Percentiles rank a stretch among this genome's conserved stretches.
Evolutionary conservation across 306 rosid species (phyloP).

Genomic region (Geum urbanum): DNA sequence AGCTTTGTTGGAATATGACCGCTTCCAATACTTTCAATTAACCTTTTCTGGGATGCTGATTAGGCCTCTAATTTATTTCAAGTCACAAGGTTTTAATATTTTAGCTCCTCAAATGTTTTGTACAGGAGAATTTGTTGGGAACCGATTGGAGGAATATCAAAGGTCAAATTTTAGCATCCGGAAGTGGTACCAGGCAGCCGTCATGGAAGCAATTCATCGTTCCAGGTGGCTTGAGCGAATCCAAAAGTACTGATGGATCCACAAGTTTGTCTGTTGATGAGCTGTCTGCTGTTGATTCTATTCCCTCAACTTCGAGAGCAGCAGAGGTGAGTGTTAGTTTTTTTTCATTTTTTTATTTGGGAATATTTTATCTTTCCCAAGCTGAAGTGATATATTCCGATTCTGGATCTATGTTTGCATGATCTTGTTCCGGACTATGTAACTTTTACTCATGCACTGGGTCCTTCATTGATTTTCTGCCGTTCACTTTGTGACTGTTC

Average conservation of each 20-base stretch:
- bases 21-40: neutral
- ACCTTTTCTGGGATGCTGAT: slow-evolving; percentile 7
- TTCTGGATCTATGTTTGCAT: neutral
- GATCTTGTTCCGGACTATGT: neutral
- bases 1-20: neutral
- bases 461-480: neutral
- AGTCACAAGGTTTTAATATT: neutral
- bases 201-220: slow-evolving; percentile 71
- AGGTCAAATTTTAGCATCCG: slow-evolving; percentile 73
- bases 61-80: neutral
- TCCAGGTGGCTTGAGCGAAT: slow-evolving; percentile 61
- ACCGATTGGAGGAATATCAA: slow-evolving; percentile 79
- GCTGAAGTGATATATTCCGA: neutral
- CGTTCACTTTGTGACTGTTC: slow-evolving; percentile 5
- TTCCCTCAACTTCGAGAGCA: slow-evolving; percentile 78
- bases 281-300: slow-evolving; percentile 60
- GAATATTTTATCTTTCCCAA: neutral
- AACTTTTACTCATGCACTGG: neutral
- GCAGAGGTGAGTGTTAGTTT: slow-evolving; percentile 58
- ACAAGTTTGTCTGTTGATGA: slow-evolving; percentile 79
- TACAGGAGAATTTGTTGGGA: slow-evolving; percentile 65
- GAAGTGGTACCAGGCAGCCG: slow-evolving; percentile 54
- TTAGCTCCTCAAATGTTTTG: neutral
- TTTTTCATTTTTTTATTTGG: neutral
- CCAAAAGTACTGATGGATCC: slow-evolving; percentile 82